Evolutionary conservation across 2,329 filamentous ascomycete species (phyloP), one percentile per base, ranked within the genome.

Genomic region (Trichoderma hamatum): DNA sequence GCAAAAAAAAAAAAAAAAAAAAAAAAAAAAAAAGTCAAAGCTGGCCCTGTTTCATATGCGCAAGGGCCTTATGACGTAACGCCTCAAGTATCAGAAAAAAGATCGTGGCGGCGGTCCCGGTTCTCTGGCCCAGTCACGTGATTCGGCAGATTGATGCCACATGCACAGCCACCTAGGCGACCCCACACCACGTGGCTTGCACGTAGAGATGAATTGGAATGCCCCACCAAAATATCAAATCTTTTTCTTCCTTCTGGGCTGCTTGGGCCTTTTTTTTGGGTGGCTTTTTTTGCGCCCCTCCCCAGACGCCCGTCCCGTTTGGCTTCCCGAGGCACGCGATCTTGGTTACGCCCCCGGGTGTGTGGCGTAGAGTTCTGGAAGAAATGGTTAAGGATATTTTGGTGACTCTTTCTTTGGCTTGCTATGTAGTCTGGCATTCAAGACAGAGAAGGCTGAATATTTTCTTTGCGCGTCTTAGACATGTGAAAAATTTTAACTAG

Each of bases 111-210:
- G 63, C 63, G 63, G 63, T 67, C 68, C 68, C 68, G 63, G 55
- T 56, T 51, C 55, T 56, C 56, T 28, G 68, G 68, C 28, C 24
- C 24, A 55, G 46, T 69, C 68, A 69, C 68, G 68, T 69, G 68
- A 59, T 21, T 10, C n/a, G 11, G 16, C 34, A 3, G 30, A 19
- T 39, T 3, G 10, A 30, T 55, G 46, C 43, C 56, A 32, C 58
- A 34, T 52, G 67, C 67, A 69, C 67, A 56, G 67, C 67, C 67
- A 69, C 67, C 51, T 19, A 26, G 26, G 32, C 39, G 4, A 13
- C 46, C 19, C 36, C 49, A 69, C 55, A 51, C 67, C 67, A 69
- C 67, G 67, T 69, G 67, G 67, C 67, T 65, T 26, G 64, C 55
- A 13, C 28, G 24, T 28, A 43, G 26, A 56, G 34, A 13, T 19